Base-by-base conservation (phyloP, 75 land plant species). In the Sequoia sempervirens region DNA sequence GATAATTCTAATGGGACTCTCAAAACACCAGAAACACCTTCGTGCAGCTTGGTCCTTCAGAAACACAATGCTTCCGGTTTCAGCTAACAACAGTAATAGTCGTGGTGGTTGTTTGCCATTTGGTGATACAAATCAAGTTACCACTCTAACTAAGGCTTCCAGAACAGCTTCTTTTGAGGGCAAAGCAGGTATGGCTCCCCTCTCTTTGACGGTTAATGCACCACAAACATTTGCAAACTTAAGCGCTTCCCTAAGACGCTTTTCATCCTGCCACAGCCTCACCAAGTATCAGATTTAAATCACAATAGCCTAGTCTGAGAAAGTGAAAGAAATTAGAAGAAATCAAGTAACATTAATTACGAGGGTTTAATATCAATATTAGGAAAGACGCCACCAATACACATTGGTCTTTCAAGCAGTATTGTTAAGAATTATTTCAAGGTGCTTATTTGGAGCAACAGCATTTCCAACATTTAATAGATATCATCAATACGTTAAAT, bases 161-260 rank as follows among this genome's bases (percentile, higher is more conserved):
- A 84, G 50, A 13, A 89, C 93, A 15, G 91, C 90, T 56, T 91
- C 87, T 64, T 85, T 81, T 68, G 84, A 84, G 20, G 93, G 93
- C 64, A 92, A 79, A 8, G 93, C 90, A 52, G 93, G 93, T 75
- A 92, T 92, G 4, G 93, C 93, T 75, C 93, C 93, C 81, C 93
- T 91, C 79, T 92, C 93, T 28, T 87, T 92, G 2, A 93, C 92
- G 2, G 93, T 91, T 26, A 92, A 53, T 46, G 93, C 93, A 15
- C 93, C 93, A 50, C 93, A 92, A 34, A 90, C 93, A 86, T 92
- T 92, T 53, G 93, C 93, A 91, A 92, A 92, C 80, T 78, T 70
- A 0, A 92, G 83, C 13, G 93, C 93, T 32, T 91, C 93, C 45
- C 93, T 85, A 50, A 92, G 54, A 28, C 84, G 74, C 4, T 30